Evolutionary conservation across 495 filamentous ascomycete genomes (phyloP), one percentile per base, ranked within the genome.

Genomic region (Staphylotrichum tortipilum): DNA sequence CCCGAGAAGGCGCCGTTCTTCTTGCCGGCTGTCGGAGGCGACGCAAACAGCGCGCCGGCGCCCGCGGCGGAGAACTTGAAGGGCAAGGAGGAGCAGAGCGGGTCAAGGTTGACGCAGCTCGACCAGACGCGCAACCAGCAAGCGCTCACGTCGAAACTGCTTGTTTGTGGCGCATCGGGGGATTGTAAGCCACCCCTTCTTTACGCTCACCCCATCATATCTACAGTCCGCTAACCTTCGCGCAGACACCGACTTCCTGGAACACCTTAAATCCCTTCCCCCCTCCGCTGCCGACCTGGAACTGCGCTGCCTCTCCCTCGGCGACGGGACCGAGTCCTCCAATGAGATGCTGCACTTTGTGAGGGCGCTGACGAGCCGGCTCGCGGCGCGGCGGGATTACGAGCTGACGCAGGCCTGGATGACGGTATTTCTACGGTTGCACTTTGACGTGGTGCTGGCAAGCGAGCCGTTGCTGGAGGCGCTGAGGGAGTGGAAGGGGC

Each of bases 1-100:
- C 92, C 94, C 4, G 85, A 95, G 61, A 95, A 92, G 60, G 89
- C 92, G 0, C 92, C 92, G 1, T 99, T 99, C 70, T 99, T 97
- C 72, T 74, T 99, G 12, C 87, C 89, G 10, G 84, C 87, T 2
- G 67, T 86, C 10, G 68, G 71, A 4, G 72, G 68, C 1, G 31
- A 10, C 26, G 2, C 26, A 5, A 28, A 29, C 3, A 36, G 24
- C 8, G 55, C 68, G 5, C 55, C 65, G 24, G 29, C 59, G 1
- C 45, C 68, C 12, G 56, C 64, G 36, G 42, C 33, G 28, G 54
- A 62, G 4, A 40, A 52, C 7, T 40, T 36, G 40, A 45, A 49
- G 7, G 52, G 47, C 4, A 49, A 57, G 45, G 58, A n/a, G 7
- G 57, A 53, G 44, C 51, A 42, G 19, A 58, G 3, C 38, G 61